Evolutionary conservation across 176 grass and related monocot genomes (phyloP), one percentile per base, ranked within the genome.

Genomic region (Poa annua): DNA sequence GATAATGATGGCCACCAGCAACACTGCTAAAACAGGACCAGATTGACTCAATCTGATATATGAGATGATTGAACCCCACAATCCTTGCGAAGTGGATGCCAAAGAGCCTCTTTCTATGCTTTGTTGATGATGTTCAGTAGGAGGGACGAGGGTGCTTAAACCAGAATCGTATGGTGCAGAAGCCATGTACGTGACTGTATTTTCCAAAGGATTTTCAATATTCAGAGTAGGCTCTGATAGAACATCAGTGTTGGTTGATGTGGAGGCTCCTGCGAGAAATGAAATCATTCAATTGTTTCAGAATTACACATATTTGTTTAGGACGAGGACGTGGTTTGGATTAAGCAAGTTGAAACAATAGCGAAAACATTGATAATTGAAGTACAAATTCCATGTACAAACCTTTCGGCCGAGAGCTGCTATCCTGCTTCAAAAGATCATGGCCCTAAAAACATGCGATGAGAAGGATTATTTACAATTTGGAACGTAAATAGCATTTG

Each of bases 381-480:
- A 80, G 39, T 39, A 54, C 4, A 62, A 22, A 83, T 44, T 85
- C 52, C 45, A 81, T 71, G 22, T 35, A 91, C 75, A 84, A 66
- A 96, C 97, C 93, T 94, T 90, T 90, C 16, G 24, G 67, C 45
- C 38, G 76, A 73, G 52, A 68, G 11, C 64, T 77, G 64, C 59
- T 83, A 66, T 92, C 92, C 80, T 90, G 78, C 86, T 93, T 88
- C 81, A 99, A 87, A 81, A 86, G 52, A 85, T 96, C 93, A 66
- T 92, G 91, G 88, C 89, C 93, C 97, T 99, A 80, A 61, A 91
- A 80, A 29, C 24, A 94, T 78, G 38, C 5, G 29, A 86, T 11
- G 34, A 34, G 53, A 76, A 76, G 62, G 32, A 76, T 70, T 76
- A 77, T 70, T 60, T 79, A 83, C 20, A 47, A 19, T 45, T 79